Evolutionary conservation across 345 rosid genomes (phyloP), one percentile per base, ranked within the genome.

Genomic region (Gossypioides kirkii): DNA sequence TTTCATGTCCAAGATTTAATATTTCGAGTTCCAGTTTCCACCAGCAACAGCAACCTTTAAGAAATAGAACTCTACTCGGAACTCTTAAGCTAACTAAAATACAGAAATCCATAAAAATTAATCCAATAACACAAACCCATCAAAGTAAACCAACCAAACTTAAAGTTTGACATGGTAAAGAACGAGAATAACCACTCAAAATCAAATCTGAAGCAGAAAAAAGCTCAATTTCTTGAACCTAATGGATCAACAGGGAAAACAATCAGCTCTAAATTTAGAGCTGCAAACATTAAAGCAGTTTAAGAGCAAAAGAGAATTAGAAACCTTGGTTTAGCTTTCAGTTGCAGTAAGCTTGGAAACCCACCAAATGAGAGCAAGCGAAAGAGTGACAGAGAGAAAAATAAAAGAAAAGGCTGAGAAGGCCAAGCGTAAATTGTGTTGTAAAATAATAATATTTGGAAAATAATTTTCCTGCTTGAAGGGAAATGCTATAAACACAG

Each of bases 141-240:
- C 25, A 46, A 43, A 17, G 49, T 1, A 41, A 54, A 38, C 63
- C n/a, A 59, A 9, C 11, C 17, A 73, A 38, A 32, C 50, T 20
- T 13, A 62, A 73, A 32, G 50, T 1, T 63, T 22, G 5, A n/a
- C 22, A 52, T 6, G 41, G 26, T 1, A 43, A 41, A 52, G 6
- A 54, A 10, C 10, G 16, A 41, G 23, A 52, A 42, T 20, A 63
- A 63, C 28, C 69, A 32, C 52, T 52, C 61, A 73, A 49, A 73
- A 63, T 18, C 64, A 65, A 73, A 74, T 65, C 77, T 74, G 71
- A 64, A 65, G 49, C 77, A 54, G 64, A 62, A 25, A 56, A 22
- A 55, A 74, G 41, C 42, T 8, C 20, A 61, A 5, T 47, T 61
- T 49, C 2, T 49, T 58, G 58, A 54, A 65, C 42, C 62, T 14